Evolutionary conservation across 768 basidiomycete genomes (phyloP).

Genomic region (Mycena belliarum): DNA sequence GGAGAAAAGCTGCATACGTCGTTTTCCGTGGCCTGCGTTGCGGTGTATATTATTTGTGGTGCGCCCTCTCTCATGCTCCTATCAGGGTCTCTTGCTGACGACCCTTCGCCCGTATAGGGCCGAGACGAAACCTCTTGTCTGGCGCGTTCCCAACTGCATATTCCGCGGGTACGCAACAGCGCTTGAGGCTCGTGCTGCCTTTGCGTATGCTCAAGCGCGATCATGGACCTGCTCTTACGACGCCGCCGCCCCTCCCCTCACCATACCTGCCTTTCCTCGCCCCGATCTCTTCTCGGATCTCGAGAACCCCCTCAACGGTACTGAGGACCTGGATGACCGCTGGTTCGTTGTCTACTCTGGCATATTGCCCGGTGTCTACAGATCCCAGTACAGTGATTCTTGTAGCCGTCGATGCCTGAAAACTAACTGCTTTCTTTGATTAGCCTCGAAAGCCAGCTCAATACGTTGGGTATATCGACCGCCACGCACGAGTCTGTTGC

Average conservation of each 20-base stretch:
- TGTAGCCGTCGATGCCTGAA: no score
- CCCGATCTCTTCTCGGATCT: not conserved
- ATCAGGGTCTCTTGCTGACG: not conserved
- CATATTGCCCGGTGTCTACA: not conserved
- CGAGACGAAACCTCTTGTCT: not conserved
- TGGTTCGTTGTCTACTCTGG: not conserved
- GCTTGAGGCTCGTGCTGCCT: not conserved
- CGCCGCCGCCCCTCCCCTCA: not conserved
- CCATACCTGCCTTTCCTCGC: not conserved
- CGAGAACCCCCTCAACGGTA: not conserved
- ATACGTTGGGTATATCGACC: no score
- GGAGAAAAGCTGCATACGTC: not conserved
- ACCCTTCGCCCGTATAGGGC: not conserved
- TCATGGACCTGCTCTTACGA: not conserved
- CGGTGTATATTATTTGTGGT: not conserved
- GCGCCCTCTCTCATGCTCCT: not conserved
- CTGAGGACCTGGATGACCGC: not conserved
- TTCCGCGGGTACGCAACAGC: not conserved
- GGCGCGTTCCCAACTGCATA: not conserved
- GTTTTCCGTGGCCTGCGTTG: not conserved
- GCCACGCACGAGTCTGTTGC: no score
- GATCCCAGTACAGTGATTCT: not conserved
- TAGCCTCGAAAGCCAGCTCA: no score
- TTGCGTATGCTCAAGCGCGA: not conserved
- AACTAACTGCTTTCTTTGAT: no score